Percentiles rank a stretch among this genome's conserved stretches.
Evolutionary conservation across 441 rosid species (phyloP).

Genomic region (Pelargonium australe): DNA sequence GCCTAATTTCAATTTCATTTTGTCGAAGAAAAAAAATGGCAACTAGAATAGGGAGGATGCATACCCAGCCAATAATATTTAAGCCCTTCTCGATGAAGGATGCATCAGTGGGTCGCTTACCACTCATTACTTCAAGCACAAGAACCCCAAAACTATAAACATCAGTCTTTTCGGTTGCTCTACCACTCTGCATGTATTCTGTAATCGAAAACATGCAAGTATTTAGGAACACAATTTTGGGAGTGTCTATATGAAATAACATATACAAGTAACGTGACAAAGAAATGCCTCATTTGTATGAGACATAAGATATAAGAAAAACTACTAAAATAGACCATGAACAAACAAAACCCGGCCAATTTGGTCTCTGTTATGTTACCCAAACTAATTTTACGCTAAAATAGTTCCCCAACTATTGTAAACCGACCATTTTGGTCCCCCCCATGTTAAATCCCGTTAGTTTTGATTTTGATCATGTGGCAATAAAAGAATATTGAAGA

Average conservation of each 20-base stretch:
- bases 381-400: too few relatives aligned
- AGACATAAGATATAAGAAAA: not conserved
- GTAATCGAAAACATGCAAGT: slow-evolving; percentile 21
- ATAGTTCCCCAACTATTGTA: too few relatives aligned
- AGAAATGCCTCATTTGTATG: not conserved
- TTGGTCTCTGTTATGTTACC: too few relatives aligned
- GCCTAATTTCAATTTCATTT: not conserved
- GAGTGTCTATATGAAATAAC: slow-evolving; percentile 8
- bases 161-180: slow-evolving; percentile 98
- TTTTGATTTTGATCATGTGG: too few relatives aligned
- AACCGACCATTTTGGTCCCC: too few relatives aligned
- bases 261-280: not conserved
- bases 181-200: slow-evolving; percentile 98
- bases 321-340: too few relatives aligned
- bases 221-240: slow-evolving; percentile 10
- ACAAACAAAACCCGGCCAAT: too few relatives aligned
- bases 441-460: too few relatives aligned
- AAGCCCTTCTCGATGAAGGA: slow-evolving; percentile 93
- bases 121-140: slow-evolving; percentile 91
- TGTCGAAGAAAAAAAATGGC: not conserved
- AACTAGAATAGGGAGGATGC: slow-evolving; percentile 20
- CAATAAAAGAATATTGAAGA: too few relatives aligned
- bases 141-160: slow-evolving; percentile 95
- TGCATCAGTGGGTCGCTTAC: slow-evolving; percentile 96
- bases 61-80: slow-evolving; percentile 95